Conservation (phyloP, 371 early-diverging fungal species). For the Parasitella parasitica region DNA sequence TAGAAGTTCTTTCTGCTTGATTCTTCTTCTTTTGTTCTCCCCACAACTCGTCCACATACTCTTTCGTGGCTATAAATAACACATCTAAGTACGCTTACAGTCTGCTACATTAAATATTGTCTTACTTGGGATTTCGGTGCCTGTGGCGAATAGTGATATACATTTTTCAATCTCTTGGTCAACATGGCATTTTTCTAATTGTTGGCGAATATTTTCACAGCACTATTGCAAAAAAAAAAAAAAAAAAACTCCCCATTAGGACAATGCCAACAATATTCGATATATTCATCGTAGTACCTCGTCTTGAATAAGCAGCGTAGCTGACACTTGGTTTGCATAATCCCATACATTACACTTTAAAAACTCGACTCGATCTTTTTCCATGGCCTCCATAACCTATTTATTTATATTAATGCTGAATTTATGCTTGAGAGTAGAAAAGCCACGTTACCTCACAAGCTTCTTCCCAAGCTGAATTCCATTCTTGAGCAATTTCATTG, state of each 20-base stretch:
- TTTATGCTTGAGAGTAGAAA: background rate
- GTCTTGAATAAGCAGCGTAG: constrained; percentile 38
- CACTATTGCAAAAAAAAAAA: constrained; percentile 30
- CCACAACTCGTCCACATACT: constrained; percentile 31
- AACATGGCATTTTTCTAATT: constrained; percentile 33
- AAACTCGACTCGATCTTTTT: constrained; percentile 41
- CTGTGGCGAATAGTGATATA: constrained; percentile 30
- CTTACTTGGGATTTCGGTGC: constrained; percentile 33
- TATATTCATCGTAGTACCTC: constrained; percentile 17
- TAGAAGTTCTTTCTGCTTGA: background rate
- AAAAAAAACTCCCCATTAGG: too few species aligned
- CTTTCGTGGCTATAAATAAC: constrained; percentile 34
- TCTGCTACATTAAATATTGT: background rate
- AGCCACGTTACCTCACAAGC: constrained; percentile 39
- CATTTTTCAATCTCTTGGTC: constrained; percentile 30
- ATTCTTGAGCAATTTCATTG: constrained; percentile 31
- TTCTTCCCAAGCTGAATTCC: constrained; percentile 37
- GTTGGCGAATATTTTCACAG: constrained; percentile 36
- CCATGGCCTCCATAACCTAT: constrained; percentile 34
- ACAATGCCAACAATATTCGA: background rate
- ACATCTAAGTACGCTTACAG: too few species aligned
- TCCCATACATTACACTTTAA: constrained; percentile 42
- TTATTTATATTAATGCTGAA: background rate
- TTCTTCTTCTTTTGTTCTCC: constrained; percentile 18
- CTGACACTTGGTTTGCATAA: constrained; percentile 44